Conservation (phyloP, 805 yeast species). For the Yarrowia yakushimensis region DNA sequence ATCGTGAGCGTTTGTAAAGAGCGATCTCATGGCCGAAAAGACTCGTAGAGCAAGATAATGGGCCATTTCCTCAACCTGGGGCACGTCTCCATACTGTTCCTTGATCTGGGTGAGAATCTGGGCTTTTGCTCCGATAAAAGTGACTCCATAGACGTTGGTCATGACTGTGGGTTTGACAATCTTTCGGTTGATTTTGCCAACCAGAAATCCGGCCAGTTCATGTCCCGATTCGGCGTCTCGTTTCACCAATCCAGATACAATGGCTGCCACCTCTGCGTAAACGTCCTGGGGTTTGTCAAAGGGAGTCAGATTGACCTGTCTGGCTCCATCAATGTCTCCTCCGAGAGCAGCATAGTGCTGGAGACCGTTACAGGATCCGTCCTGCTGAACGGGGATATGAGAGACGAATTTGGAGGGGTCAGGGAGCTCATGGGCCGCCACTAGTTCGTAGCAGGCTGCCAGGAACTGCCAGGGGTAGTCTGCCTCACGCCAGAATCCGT, state of each 20-base stretch:
- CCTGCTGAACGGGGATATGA: slow-evolving; percentile 59
- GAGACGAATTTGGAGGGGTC: slow-evolving; percentile 51
- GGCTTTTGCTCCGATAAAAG: slow-evolving; percentile 85
- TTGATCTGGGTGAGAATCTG: slow-evolving; percentile 79
- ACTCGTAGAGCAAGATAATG: slow-evolving; percentile 73
- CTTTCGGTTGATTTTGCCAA: slow-evolving; percentile 71
- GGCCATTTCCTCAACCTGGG: slow-evolving; percentile 48
- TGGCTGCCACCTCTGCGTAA: slow-evolving; percentile 52
- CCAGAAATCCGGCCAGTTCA: slow-evolving; percentile 42
- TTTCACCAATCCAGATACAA: slow-evolving; percentile 46
- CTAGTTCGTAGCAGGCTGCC: slow-evolving; percentile 53
- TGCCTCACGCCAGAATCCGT: slow-evolving; percentile 54
- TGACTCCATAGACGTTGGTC: slow-evolving; percentile 98
- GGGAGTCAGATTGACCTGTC: slow-evolving; percentile 56
- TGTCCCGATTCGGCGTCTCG: slow-evolving; percentile 42
- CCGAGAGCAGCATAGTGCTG: slow-evolving; percentile 73
- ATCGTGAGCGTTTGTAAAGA: slow-evolving; percentile 86
- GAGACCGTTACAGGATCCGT: slow-evolving; percentile 65
- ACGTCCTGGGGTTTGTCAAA: slow-evolving; percentile 61
- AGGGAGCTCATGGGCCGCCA: slow-evolving; percentile 46
- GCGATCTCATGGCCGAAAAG: slow-evolving; percentile 75
- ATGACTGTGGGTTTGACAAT: slow-evolving; percentile 95
- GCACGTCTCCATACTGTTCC: slow-evolving; percentile 41
- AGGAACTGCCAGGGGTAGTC: slow-evolving; percentile 64
- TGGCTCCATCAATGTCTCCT: slow-evolving; percentile 63